Percentiles rank a stretch among this genome's conserved stretches.
phyloP scores from a whole-genome alignment of 345 rosid genomes.

The Melaleuca quinquenervia region DNA sequence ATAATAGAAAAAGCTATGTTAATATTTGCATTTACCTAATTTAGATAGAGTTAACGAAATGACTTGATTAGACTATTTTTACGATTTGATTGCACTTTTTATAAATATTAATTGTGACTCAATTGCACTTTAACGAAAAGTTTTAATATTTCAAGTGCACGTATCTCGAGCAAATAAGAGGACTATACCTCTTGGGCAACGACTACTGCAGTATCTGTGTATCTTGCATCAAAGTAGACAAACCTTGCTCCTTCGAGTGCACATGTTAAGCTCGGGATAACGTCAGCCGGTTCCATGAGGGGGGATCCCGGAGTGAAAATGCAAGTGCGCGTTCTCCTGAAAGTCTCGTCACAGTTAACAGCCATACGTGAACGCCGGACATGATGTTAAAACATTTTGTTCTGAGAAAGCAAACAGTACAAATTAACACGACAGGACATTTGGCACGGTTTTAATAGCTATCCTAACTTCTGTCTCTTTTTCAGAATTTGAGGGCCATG shows the following conservation, averaged over 20 bases:
- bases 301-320: conserved; percentile 83
- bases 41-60: background rate
- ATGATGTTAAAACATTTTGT: background rate
- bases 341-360: background rate
- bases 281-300: conserved; percentile 50
- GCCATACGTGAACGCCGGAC: background rate
- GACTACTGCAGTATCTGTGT: conserved; percentile 46
- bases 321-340: conserved; percentile 90
- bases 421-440: background rate
- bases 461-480: background rate
- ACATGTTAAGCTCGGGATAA: conserved; percentile 36
- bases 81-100: too few relatives aligned
- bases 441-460: background rate
- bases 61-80: background rate
- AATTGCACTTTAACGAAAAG: background rate
- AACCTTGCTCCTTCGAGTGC: conserved; percentile 53
- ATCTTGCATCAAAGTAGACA: conserved; percentile 65
- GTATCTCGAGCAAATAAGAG: background rate
- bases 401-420: background rate
- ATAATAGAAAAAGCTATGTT: background rate
- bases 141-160: background rate
- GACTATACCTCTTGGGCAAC: conserved; percentile 60
- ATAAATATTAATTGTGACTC: too few relatives aligned
- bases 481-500: background rate
- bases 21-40: background rate